phyloP scores from a whole-genome alignment of 371 early-diverging fungal species.

The Fennellomyces sp. region DNA sequence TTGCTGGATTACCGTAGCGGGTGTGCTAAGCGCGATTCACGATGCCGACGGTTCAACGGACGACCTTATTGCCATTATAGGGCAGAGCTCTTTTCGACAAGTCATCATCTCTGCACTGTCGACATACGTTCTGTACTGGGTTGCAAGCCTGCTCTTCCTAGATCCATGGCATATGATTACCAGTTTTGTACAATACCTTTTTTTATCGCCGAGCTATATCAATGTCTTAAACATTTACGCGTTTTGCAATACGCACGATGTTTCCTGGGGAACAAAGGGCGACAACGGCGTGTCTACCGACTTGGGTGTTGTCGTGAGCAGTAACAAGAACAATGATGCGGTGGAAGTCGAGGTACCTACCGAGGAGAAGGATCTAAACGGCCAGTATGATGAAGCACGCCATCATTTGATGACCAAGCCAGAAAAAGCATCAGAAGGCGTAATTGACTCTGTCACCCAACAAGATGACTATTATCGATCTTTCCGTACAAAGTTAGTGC shows the following conservation, averaged over 20 bases:
- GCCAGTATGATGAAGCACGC: constrained; percentile 73
- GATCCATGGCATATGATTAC: constrained; percentile 80
- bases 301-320: constrained; percentile 48
- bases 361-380: constrained; percentile 79
- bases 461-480: constrained; percentile 89
- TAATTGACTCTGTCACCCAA: no score
- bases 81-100: constrained; percentile 49
- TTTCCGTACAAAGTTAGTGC: constrained; percentile 86
- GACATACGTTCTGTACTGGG: constrained; percentile 69
- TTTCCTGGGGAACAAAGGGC: constrained; percentile 60
- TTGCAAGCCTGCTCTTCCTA: constrained; percentile 61
- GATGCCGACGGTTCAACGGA: constrained; percentile 15
- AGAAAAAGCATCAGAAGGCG: constrained; percentile 67
- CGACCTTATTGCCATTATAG: constrained; percentile 25
- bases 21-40: constrained; percentile 44
- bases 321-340: constrained; percentile 41
- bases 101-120: constrained; percentile 61
- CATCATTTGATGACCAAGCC: constrained; percentile 51
- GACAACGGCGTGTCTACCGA: constrained; percentile 42
- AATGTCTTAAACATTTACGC: constrained; percentile 93
- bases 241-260: constrained; percentile 88
- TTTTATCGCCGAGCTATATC: constrained; percentile 84
- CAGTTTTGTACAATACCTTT: constrained; percentile 66
- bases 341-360: constrained; percentile 72
- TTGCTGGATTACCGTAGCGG: constrained; percentile 50